Evolutionary conservation across 2,329 filamentous ascomycete genomes (phyloP).

Genomic region (Pyricularia sp.): DNA sequence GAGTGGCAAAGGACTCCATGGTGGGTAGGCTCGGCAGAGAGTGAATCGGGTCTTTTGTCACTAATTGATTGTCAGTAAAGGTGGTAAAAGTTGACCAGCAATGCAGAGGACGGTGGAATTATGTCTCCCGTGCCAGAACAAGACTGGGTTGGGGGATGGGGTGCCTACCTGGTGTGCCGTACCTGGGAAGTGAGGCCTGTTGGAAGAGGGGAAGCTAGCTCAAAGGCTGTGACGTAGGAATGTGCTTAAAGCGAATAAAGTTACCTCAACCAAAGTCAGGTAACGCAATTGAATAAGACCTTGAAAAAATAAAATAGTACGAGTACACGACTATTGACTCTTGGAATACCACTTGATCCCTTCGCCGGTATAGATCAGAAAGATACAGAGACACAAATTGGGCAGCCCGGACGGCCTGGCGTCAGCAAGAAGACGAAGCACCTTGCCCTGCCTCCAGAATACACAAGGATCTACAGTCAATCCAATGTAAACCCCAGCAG

Average conservation of each 20-base stretch:
- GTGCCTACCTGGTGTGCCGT: conserved; percentile 1
- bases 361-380: too few species aligned
- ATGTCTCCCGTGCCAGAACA: neutral
- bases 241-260: neutral
- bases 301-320: too few species aligned
- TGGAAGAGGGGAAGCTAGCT: neutral
- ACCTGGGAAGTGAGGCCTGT: neutral
- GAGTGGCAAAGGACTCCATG: conserved; percentile 40
- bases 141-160: neutral
- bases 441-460: neutral
- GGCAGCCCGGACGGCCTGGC: neutral
- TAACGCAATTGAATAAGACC: neutral
- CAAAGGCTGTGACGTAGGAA: neutral
- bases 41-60: neutral
- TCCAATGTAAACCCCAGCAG: conserved; percentile 6
- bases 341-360: too few species aligned
- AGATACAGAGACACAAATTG: neutral
- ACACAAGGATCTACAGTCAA: neutral
- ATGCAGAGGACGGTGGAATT: neutral
- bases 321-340: too few species aligned
- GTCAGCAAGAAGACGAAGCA: neutral
- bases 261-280: neutral
- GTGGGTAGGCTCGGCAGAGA: neutral
- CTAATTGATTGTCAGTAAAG: neutral
- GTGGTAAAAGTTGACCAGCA: neutral